Conservation (phyloP, 495 filamentous ascomycete species). For the Penicillium mononematosum region DNA sequence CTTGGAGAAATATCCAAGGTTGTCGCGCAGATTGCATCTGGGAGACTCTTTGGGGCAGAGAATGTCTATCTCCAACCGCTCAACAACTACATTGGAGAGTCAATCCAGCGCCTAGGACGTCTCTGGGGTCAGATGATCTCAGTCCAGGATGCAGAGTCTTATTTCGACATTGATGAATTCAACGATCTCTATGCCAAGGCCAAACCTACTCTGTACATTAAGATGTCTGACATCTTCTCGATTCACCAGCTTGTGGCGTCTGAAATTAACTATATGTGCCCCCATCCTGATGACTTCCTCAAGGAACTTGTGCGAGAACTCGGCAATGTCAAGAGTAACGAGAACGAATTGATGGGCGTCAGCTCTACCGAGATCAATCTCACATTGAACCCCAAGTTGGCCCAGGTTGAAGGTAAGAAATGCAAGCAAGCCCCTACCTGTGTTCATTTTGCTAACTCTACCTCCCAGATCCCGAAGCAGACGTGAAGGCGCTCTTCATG, state of each 20-base stretch:
- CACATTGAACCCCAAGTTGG: slow-evolving; percentile 86
- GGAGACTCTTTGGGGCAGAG: slow-evolving; percentile 85
- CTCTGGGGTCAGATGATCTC: slow-evolving; percentile 76
- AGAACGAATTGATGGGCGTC: slow-evolving; percentile 84
- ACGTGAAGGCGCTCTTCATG: slow-evolving; percentile 89
- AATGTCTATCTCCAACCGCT: slow-evolving; percentile 95
- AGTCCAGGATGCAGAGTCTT: slow-evolving; percentile 79
- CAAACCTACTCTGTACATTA: slow-evolving; percentile 96
- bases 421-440: neutral
- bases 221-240: slow-evolving; percentile 95
- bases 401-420: slow-evolving; percentile 70
- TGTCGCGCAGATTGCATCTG: slow-evolving; percentile 78
- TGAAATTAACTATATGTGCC: slow-evolving; percentile 73
- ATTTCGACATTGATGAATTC: slow-evolving; percentile 98
- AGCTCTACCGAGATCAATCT: slow-evolving; percentile 88
- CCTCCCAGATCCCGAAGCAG: slow-evolving; percentile 74
- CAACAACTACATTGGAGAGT: slow-evolving; percentile 84
- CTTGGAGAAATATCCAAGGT: slow-evolving; percentile 89
- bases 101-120: slow-evolving; percentile 73
- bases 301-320: slow-evolving; percentile 90
- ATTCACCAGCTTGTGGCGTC: slow-evolving; percentile 85
- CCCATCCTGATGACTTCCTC: slow-evolving; percentile 79
- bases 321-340: slow-evolving; percentile 91
- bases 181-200: slow-evolving; percentile 95
- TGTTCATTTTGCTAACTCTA: slow-evolving; percentile 9